Conservation (phyloP, 129 eudicot genomes). For the Logfia minima region DNA sequence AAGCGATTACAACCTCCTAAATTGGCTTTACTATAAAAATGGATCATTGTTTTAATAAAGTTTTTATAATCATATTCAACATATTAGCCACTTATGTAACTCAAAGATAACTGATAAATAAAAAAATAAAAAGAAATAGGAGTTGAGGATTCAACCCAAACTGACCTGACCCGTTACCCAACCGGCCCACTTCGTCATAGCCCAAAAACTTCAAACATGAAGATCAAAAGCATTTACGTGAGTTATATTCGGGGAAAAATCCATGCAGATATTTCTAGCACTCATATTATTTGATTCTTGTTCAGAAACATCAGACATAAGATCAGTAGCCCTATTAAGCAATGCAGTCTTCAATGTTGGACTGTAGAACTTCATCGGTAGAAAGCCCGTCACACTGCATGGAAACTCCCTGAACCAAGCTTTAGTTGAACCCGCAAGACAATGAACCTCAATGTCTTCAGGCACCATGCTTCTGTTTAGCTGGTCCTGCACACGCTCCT, state of each 20-base stretch:
- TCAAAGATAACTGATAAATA: background rate
- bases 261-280: slow-evolving; percentile 86
- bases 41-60: background rate
- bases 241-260: slow-evolving; percentile 85
- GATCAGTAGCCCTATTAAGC: slow-evolving; percentile 83
- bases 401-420: slow-evolving; percentile 97
- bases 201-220: background rate
- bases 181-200: background rate
- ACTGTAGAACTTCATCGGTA: slow-evolving; percentile 68
- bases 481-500: slow-evolving; percentile 72
- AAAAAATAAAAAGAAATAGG: too few relatives aligned
- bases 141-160: background rate
- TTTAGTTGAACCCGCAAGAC: slow-evolving; percentile 75
- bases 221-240: slow-evolving; percentile 49
- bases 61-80: background rate
- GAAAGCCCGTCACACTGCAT: slow-evolving; percentile 84
- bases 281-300: slow-evolving; percentile 84
- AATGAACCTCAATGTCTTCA: slow-evolving; percentile 76
- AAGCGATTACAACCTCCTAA: background rate
- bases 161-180: background rate
- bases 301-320: slow-evolving; percentile 89
- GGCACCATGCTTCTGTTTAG: slow-evolving; percentile 80
- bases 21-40: background rate
- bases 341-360: slow-evolving; percentile 67
- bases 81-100: background rate